phyloP scores from a whole-genome alignment of 2,329 filamentous ascomycete species.

The Byssothecium circinans region DNA sequence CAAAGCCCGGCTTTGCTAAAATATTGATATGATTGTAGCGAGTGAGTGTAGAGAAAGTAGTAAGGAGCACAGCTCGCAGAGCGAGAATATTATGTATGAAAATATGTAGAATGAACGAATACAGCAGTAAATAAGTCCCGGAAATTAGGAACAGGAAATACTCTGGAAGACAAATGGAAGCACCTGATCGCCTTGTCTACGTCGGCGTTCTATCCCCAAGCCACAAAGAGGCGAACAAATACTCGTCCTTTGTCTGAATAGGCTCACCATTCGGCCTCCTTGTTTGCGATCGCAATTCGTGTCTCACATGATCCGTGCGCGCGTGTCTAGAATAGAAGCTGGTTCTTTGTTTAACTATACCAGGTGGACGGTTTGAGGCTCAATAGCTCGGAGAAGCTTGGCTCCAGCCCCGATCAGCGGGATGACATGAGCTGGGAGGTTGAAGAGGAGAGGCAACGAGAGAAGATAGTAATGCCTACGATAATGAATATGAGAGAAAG shows the following conservation, averaged over 20 bases:
- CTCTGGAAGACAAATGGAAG: neutral
- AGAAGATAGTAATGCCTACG: no score
- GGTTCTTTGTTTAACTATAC: slow-evolving; percentile 5
- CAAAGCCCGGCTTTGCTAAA: slow-evolving; percentile 5
- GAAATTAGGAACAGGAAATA: neutral
- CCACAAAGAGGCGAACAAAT: neutral
- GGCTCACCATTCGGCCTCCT: neutral
- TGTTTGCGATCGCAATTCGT: neutral
- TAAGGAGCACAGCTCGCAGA: neutral
- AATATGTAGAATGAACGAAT: neutral
- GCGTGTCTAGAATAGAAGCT: slow-evolving; percentile 1
- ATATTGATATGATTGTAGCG: neutral
- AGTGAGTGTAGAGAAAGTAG: neutral
- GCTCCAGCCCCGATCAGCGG: no score
- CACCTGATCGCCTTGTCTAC: neutral
- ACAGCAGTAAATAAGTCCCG: neutral
- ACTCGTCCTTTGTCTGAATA: neutral
- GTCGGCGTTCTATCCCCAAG: neutral
- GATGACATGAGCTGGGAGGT: no score
- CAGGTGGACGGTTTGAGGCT: neutral
- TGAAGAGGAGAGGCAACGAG: no score
- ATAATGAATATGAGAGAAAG: no score
- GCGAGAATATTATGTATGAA: neutral
- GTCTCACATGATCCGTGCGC: neutral
- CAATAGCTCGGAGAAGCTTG: neutral